Base-by-base conservation (phyloP, 768 basidiomycete species). In the Boletus coccyginus region DNA sequence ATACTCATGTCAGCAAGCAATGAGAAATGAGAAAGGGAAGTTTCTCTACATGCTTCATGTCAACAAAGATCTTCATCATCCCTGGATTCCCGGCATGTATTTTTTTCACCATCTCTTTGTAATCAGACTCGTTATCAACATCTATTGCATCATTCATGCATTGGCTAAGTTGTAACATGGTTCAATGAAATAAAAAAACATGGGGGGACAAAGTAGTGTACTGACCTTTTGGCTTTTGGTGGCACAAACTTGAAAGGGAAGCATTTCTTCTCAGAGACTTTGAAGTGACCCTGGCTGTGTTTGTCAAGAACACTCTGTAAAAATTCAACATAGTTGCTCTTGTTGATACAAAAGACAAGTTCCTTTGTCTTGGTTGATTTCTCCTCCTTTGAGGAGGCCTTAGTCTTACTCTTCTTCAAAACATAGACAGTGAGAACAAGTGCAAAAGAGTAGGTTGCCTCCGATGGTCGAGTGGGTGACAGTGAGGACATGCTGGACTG, bases 61-160 rank as follows among this genome's bases (percentile, higher is more conserved):
- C 19, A 0, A 63, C 19, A 21, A 53, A 16, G 1, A 59, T 19
- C 27, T 63, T 63, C 1, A 42, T 56, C 0, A 1, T 14, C n/a
- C 7, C 17, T 21, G 19, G 17, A 39, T 58, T 63, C 62, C 16
- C 51, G 14, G 31, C 27, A 27, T 27, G 27, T 27, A 27, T 27
- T 27, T 27, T 27, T 27, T 27, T 27, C 27, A 27, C 27, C 27
- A 27, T 27, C 27, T 27, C 27, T 27, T 27, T 27, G 27, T 61
- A 65, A 29, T 64, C 50, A 1, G n/a, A 14, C 8, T 50, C n/a
- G 31, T 62, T 46, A 5, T 62, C 48, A 27, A 62, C 35, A 49
- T 62, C 56, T 24, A 62, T 62, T 0, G 49, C 53, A 45, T 61
- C 13, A 5, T 7, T 49, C 0, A 11, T 10, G 6, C 2, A 0